phyloP scores from a whole-genome alignment of 208 protist genomes.

The Leishmania turanica region DNA sequence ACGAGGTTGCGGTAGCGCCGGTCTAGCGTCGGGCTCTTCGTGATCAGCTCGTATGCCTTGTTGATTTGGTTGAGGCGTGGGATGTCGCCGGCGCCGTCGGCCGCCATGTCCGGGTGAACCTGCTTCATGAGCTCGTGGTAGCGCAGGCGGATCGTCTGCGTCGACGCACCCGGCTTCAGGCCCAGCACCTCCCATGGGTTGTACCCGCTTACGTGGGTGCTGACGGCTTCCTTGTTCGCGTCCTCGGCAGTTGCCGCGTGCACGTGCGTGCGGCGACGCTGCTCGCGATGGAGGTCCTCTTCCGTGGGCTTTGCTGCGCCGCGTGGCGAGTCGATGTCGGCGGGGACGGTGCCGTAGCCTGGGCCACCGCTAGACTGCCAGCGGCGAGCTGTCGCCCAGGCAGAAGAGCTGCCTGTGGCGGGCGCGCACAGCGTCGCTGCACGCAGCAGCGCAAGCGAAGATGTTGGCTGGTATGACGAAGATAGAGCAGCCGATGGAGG shows the following conservation, averaged over 20 bases:
- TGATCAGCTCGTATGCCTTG: conserved; percentile 90
- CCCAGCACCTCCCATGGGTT: conserved; percentile 88
- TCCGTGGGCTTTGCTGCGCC: conserved; percentile 54
- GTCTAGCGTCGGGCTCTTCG: conserved; percentile 88
- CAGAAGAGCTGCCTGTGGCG: background rate
- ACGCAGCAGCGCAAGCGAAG: conserved; percentile 3
- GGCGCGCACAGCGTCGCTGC: background rate
- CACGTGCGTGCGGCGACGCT: conserved; percentile 42
- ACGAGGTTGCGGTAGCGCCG: conserved; percentile 87
- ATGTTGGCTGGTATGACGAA: background rate
- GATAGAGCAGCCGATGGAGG: background rate
- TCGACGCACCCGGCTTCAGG: conserved; percentile 69
- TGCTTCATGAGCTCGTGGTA: conserved; percentile 89
- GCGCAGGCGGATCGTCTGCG: conserved; percentile 72
- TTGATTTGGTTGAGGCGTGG: conserved; percentile 85
- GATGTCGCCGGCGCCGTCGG: conserved; percentile 77
- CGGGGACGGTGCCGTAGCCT: conserved; percentile 54
- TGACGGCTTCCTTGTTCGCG: conserved; percentile 44
- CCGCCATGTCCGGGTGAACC: conserved; percentile 82
- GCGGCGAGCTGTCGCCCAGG: conserved; percentile 13
- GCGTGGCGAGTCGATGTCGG: conserved; percentile 67
- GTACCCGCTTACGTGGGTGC: conserved; percentile 63
- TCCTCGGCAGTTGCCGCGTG: conserved; percentile 30
- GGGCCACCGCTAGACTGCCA: conserved; percentile 30
- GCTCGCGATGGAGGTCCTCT: conserved; percentile 45